Conservation (phyloP, 306 rosid genomes). For the Quercus parvula region DNA sequence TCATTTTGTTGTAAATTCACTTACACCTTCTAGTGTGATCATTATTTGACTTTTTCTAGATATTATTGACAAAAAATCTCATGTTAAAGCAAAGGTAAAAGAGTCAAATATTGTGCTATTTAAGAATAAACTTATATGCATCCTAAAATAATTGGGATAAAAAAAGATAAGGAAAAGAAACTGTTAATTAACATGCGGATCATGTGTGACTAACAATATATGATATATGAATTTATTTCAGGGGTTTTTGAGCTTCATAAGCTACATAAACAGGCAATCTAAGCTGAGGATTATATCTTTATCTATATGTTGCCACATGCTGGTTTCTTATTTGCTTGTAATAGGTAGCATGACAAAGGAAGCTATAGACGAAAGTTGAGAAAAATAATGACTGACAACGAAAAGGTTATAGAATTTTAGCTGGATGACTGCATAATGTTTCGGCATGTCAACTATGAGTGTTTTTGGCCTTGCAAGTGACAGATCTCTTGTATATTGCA, state of each 20-base stretch:
- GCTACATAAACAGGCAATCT: background rate
- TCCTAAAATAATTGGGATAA: background rate
- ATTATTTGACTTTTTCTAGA: background rate
- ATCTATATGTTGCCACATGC: background rate
- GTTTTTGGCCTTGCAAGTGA: background rate
- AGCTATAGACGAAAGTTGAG: background rate
- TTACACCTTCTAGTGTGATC: background rate
- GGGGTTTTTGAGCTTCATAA: background rate
- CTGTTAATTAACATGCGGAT: background rate
- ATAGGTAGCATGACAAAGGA: background rate
- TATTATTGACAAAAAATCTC: background rate
- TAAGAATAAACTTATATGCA: background rate
- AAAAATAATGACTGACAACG: background rate
- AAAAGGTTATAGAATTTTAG: background rate
- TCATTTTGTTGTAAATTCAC: background rate
- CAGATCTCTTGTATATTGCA: background rate
- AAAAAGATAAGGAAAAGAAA: background rate
- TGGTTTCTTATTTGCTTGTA: background rate
- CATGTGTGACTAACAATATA: background rate
- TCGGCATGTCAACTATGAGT: background rate
- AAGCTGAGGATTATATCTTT: background rate
- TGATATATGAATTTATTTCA: background rate
- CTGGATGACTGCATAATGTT: background rate
- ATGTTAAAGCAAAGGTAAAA: background rate
- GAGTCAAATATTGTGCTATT: background rate